Conservation (phyloP, 2,329 filamentous ascomycete species). For the Phialophora tarda region DNA sequence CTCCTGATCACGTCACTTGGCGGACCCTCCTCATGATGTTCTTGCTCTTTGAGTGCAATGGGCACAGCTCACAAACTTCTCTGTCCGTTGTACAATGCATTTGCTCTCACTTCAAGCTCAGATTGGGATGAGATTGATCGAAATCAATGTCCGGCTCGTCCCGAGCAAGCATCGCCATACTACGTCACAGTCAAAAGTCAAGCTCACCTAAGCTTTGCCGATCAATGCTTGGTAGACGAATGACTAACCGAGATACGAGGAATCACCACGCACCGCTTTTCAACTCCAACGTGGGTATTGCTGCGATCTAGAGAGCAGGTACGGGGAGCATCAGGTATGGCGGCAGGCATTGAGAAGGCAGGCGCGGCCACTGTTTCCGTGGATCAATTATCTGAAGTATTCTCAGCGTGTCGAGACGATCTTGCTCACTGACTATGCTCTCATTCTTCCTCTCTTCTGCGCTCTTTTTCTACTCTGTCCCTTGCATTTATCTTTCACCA, state of each 20-base stretch:
- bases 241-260: too few relatives aligned
- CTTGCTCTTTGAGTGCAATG: neutral
- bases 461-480: neutral
- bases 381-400: neutral
- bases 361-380: neutral
- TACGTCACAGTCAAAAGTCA: slow-evolving; percentile 3
- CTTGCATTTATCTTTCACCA: neutral
- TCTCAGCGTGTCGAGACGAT: neutral
- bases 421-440: neutral
- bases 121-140: neutral
- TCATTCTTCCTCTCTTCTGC: slow-evolving; percentile 2
- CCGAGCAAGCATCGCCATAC: slow-evolving; percentile 10
- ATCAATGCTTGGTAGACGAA: slow-evolving; percentile 18
- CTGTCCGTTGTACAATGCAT: neutral
- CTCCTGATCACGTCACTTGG: neutral
- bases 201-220: slow-evolving; percentile 22
- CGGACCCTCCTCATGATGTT: neutral
- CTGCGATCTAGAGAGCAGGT: neutral
- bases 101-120: neutral
- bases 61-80: neutral
- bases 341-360: neutral
- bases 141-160: slow-evolving; percentile 10
- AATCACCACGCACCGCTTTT: neutral
- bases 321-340: neutral
- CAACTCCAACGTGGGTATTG: too few relatives aligned